phyloP scores from a whole-genome alignment of 1,139 yeast species.

The Kodamaea plutei region DNA sequence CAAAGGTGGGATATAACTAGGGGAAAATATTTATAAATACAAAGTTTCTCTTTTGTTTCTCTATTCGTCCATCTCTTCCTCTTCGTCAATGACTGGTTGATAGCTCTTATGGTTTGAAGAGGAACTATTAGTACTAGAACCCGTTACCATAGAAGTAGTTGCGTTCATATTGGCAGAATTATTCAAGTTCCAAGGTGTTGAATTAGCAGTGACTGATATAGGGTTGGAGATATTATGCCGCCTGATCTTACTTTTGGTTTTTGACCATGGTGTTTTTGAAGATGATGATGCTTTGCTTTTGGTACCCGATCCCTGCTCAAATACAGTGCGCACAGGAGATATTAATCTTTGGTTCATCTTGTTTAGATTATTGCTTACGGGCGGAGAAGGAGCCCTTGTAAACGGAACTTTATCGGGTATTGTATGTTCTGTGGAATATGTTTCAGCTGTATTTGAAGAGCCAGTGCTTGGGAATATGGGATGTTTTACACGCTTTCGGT shows the following conservation, averaged over 20 bases:
- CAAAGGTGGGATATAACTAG: too few species aligned
- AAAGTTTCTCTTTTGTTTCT: too few species aligned
- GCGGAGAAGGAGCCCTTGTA: constrained; percentile 40
- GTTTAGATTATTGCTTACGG: constrained; percentile 25
- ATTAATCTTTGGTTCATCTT: constrained; percentile 12
- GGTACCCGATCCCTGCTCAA: too few species aligned
- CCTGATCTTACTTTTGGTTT: constrained; percentile 8
- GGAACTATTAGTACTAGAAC: constrained; percentile 2
- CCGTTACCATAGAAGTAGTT: neutral
- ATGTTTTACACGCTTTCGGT: constrained; percentile 15
- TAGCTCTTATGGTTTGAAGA: constrained; percentile 9
- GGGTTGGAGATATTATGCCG: constrained; percentile 10
- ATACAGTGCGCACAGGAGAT: constrained; percentile 12
- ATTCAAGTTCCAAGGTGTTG: constrained; percentile 8
- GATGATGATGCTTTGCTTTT: too few species aligned
- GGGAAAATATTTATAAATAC: too few species aligned
- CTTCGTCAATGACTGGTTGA: constrained; percentile 26
- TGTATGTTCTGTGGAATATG: too few species aligned
- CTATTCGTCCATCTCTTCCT: constrained; percentile 21
- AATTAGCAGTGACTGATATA: constrained; percentile 8
- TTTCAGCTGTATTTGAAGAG: constrained; percentile 2
- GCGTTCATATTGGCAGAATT: too few species aligned
- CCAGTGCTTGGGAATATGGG: constrained; percentile 6
- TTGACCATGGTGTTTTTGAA: constrained; percentile 8
- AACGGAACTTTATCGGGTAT: too few species aligned